Percentiles rank a stretch among this genome's conserved stretches.
These are phyloP conservation scores for Sindora glabra DNA, from an alignment of 306 rosid species.

Conservation along the genomic window DNA sequence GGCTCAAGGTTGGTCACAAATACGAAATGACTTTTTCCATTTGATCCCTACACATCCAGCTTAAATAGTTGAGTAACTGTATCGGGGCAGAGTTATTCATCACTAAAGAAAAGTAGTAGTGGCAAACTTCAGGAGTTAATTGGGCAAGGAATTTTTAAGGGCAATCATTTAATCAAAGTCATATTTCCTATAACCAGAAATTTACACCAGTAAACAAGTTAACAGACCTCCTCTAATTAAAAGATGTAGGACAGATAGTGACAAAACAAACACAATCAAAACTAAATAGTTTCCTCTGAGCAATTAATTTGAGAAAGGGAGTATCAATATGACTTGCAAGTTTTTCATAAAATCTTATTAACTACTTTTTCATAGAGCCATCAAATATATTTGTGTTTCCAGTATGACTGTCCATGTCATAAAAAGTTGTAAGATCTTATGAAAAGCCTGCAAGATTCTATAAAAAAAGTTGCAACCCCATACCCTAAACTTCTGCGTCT, in stretches of 20 bases:
- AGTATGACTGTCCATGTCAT: too few relatives aligned
- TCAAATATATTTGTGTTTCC: too few relatives aligned
- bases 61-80: slow-evolving; percentile 19
- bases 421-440: too few relatives aligned
- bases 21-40: slow-evolving; percentile 79
- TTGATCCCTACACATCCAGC: slow-evolving; percentile 61
- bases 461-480: too few relatives aligned
- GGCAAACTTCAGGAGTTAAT: background rate
- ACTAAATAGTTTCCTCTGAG: background rate
- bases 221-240: background rate
- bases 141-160: background rate
- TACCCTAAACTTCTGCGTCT: too few relatives aligned
- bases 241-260: background rate
- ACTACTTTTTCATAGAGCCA: too few relatives aligned
- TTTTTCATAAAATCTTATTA: too few relatives aligned
- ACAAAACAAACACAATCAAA: background rate
- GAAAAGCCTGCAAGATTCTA: too few relatives aligned
- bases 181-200: background rate
- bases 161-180: slow-evolving; percentile 1
- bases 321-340: too few relatives aligned
- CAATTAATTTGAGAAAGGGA: too few relatives aligned
- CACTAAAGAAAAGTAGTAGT: slow-evolving; percentile 1
- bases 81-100: background rate
- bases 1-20: slow-evolving; percentile 93
- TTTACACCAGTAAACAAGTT: too few relatives aligned